phyloP scores from a whole-genome alignment of 495 filamentous ascomycete genomes.

The Penicillium roqueforti region DNA sequence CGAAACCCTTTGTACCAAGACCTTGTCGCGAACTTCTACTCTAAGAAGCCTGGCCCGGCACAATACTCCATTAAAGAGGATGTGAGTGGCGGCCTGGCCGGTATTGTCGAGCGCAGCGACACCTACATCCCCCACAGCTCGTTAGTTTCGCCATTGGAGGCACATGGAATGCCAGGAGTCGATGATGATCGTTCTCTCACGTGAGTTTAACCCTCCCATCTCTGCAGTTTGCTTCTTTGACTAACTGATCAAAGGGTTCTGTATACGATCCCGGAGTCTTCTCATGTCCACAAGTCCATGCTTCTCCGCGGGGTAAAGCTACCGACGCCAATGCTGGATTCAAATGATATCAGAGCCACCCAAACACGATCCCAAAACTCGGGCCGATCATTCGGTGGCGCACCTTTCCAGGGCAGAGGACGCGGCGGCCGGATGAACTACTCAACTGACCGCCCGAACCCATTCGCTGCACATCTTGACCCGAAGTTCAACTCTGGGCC shows the following conservation, averaged over 20 bases:
- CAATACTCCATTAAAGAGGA: conserved; percentile 67
- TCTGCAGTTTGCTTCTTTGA: conserved; percentile 10
- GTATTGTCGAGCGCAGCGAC: conserved; percentile 77
- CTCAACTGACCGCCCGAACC: conserved; percentile 44
- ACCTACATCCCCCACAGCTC: conserved; percentile 69
- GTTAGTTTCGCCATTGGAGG: conserved; percentile 60
- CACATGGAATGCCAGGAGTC: conserved; percentile 65
- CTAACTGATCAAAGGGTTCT: conserved; percentile 60
- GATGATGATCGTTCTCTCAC: conserved; percentile 80
- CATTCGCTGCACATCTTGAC: conserved; percentile 52
- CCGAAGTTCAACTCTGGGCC: conserved; percentile 43
- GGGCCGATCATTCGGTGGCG: conserved; percentile 63
- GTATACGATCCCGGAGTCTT: conserved; percentile 73
- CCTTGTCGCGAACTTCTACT: conserved; percentile 78
- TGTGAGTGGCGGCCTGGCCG: conserved; percentile 71
- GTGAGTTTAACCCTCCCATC: conserved; percentile 43
- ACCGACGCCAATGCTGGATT: conserved; percentile 62
- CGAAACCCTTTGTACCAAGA: conserved; percentile 77
- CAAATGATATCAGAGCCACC: conserved; percentile 65
- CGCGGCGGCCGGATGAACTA: conserved; percentile 54
- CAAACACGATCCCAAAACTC: conserved; percentile 54
- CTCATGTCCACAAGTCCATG: conserved; percentile 85
- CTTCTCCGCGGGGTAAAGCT: conserved; percentile 80
- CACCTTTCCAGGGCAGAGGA: conserved; percentile 50
- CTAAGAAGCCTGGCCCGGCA: conserved; percentile 68